A percentile compares a stretch with the other conserved stretches of the same genome.
Conservation (phyloP, 768 basidiomycete species). For the Grammothele lineata region DNA sequence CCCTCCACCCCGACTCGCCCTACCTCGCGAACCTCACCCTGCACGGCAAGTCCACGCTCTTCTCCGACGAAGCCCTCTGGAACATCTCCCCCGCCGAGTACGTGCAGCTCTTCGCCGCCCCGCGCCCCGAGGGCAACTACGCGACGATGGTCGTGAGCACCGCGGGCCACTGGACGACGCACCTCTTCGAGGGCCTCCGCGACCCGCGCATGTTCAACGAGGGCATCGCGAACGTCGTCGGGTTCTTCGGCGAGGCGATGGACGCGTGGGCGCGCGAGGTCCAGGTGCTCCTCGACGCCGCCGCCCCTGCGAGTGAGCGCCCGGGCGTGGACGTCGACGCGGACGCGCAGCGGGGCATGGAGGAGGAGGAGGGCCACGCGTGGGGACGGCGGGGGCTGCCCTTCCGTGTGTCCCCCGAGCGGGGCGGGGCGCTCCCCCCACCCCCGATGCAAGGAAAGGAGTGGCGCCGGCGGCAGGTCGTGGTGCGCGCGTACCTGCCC, state of each 20-base stretch:
- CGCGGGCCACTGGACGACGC: slow-evolving; percentile 67
- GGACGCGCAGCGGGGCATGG: no score
- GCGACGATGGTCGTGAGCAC: slow-evolving; percentile 61
- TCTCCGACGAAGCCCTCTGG: slow-evolving; percentile 56
- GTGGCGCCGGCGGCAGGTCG: slow-evolving; percentile 33
- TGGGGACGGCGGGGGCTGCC: slow-evolving; percentile 6
- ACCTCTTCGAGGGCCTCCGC: slow-evolving; percentile 41
- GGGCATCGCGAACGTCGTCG: slow-evolving; percentile 52
- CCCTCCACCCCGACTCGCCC: slow-evolving; percentile 12
- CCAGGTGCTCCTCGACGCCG: slow-evolving; percentile 39
- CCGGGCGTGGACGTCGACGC: no score
- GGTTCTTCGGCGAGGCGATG: slow-evolving; percentile 59
- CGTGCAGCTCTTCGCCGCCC: slow-evolving; percentile 41
- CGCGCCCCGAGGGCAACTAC: slow-evolving; percentile 49
- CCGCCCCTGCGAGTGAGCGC: no score
- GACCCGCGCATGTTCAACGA: slow-evolving; percentile 34
- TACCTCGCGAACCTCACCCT: no score
- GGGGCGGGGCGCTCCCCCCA: no score
- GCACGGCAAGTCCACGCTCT: slow-evolving; percentile 30
- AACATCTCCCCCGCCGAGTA: slow-evolving; percentile 49
- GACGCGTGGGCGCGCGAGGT: slow-evolving; percentile 48
- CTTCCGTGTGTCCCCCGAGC: no score
- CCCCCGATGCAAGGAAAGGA: slow-evolving; percentile 9
- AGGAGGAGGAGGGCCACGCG: slow-evolving; percentile 17
- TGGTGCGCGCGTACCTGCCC: slow-evolving; percentile 58